Percentiles rank a stretch among this genome's conserved stretches.
Evolutionary conservation across 495 filamentous ascomycete genomes (phyloP).

Genomic region (Lophiostoma macrostomum): DNA sequence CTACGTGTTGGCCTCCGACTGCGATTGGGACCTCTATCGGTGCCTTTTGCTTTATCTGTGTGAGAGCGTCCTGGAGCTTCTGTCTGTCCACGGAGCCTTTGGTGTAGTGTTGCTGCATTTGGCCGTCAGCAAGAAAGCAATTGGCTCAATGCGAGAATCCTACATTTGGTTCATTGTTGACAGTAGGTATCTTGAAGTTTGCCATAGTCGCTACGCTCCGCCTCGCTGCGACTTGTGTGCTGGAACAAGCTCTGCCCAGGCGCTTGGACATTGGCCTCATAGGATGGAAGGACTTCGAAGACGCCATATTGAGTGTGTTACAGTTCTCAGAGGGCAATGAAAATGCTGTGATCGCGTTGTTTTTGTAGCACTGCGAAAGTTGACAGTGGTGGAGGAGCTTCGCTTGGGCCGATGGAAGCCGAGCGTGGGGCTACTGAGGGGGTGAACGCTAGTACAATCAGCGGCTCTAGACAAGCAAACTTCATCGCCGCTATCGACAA

Average conservation of each 20-base stretch:
- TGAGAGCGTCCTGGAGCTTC: conserved; percentile 66
- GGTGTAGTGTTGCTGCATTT: conserved; percentile 73
- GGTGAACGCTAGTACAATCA: too few relatives aligned
- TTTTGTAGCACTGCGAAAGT: conserved; percentile 11
- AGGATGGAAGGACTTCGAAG: conserved; percentile 15
- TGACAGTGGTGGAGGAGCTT: conserved; percentile 5
- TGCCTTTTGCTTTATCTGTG: conserved; percentile 55
- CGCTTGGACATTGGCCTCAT: conserved; percentile 5
- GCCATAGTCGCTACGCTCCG: conserved; percentile 52
- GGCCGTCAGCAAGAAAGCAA: not conserved
- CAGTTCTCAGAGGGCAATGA: not conserved
- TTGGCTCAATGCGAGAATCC: conserved; percentile 37
- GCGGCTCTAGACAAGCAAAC: too few relatives aligned
- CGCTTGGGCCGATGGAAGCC: conserved; percentile 24
- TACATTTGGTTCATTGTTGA: conserved; percentile 93
- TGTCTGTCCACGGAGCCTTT: conserved; percentile 76
- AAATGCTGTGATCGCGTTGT: not conserved
- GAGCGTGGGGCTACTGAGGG: conserved; percentile 14
- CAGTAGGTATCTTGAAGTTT: conserved; percentile 79
- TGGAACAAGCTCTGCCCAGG: not conserved
- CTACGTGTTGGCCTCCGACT: conserved; percentile 73
- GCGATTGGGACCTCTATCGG: conserved; percentile 73
- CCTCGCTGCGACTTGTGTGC: conserved; percentile 1
- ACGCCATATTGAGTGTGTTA: conserved; percentile 8
- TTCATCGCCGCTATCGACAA: too few relatives aligned